Conservation (phyloP, 305 asterid species). For the Caryopteris hybrid region DNA sequence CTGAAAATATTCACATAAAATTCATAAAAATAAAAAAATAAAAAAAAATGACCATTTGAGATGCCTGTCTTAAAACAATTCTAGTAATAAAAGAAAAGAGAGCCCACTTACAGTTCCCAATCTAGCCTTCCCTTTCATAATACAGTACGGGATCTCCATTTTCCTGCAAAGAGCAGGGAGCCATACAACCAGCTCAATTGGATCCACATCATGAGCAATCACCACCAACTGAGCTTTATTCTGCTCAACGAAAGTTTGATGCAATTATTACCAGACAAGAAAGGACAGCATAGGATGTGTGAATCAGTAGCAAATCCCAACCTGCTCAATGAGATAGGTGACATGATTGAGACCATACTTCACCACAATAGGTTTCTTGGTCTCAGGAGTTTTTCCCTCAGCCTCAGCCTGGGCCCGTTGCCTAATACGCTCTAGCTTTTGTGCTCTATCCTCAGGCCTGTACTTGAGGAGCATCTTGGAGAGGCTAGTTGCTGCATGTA, state of each 20-base stretch:
- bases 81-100: too few relatives aligned
- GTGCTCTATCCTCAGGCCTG: slow-evolving; percentile 81
- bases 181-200: slow-evolving; percentile 92
- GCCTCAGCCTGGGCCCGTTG: slow-evolving; percentile 82
- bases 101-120: slow-evolving; percentile 66
- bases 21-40: too few relatives aligned
- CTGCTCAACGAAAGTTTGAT: slow-evolving; percentile 26
- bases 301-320: not conserved
- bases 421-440: slow-evolving; percentile 69
- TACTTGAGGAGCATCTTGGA: slow-evolving; percentile 83
- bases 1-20: slow-evolving; percentile 27
- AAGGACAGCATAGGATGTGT: not conserved
- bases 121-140: slow-evolving; percentile 86
- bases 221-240: slow-evolving; percentile 93
- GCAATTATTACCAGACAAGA: not conserved
- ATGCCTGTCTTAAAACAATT: not conserved
- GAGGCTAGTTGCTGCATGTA: slow-evolving; percentile 54
- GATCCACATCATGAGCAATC: slow-evolving; percentile 93
- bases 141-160: slow-evolving; percentile 93
- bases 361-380: slow-evolving; percentile 86
- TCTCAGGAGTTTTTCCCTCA: slow-evolving; percentile 50
- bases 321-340: slow-evolving; percentile 92
- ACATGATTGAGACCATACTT: slow-evolving; percentile 90
- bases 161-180: slow-evolving; percentile 90
- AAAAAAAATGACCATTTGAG: too few relatives aligned